Evolutionary conservation across 208 protist genomes (phyloP), one percentile per base, ranked within the genome.

Genomic region (Balamuthia mandrillaris): DNA sequence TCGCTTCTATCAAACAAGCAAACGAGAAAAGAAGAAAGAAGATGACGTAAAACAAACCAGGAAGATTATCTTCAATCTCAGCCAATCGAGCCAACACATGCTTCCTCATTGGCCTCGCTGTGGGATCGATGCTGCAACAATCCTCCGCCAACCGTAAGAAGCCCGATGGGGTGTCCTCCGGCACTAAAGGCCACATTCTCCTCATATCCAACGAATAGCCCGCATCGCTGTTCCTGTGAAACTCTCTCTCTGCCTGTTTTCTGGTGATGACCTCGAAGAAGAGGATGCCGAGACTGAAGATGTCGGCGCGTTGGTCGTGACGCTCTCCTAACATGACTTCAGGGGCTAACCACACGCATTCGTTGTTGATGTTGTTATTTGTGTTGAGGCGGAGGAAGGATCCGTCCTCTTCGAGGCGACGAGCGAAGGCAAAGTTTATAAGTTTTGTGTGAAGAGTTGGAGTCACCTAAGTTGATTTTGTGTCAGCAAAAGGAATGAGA

Each of bases 91-190:
- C 68, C 47, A 78, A 31, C 29, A 78, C 42, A 21, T 78, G 68
- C 6, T 33, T 21, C 6, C 44, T 33, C 14, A 78, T 35, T 6
- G 68, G 68, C 5, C 68, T 35, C 4, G 68, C 68, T 6, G 68
- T 78, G 10, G 68, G 68, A 56, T 78, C 68, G 24, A 78, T 78
- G 24, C 68, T 78, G 47, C 68, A 78, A 44, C 68, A 78, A 27
- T 78, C 68, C 5, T 44, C 3, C 21, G 68, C 68, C 37, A 78
- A 24, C 68, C 68, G 16, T 9, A 78, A 3, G 42, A 35, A 78
- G 24, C 68, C 68, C 54, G n/a, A n/a, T n/a, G n/a, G n/a, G n/a
- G n/a, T n/a, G n/a, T n/a, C n/a, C n/a, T n/a, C n/a, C n/a, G n/a
- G n/a, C n/a, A n/a, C n/a, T n/a, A n/a, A n/a, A n/a, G n/a, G n/a